Evolutionary conservation across 1,139 yeast genomes (phyloP), one percentile per base, ranked within the genome.

Genomic region (Yamadazyma triangularis): DNA sequence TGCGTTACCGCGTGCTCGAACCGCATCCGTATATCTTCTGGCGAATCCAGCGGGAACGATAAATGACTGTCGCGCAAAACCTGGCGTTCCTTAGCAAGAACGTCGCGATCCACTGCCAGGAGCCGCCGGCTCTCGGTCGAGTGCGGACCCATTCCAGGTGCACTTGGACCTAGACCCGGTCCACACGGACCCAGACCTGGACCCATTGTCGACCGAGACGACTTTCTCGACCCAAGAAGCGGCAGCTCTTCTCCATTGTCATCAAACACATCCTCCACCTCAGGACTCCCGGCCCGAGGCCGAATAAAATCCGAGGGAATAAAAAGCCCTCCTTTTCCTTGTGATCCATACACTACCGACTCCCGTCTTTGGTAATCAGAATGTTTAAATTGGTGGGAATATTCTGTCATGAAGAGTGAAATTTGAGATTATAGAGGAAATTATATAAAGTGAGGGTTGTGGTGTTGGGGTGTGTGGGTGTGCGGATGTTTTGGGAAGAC

Each of bases 261-360:
- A 18, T 34, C 44, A 5, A 35, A 35, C 14, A 33, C 41, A 15
- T 36, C 46, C 10, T 32, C n/a, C n/a, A n/a, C n/a, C n/a, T n/a
- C n/a, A n/a, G n/a, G n/a, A n/a, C n/a, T 14, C 9, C 19, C 20
- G 4, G 32, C 10, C 13, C 24, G 44, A 3, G 44, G 26, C 12
- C 34, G 39, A 15, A 55, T 56, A 42, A 74, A 74, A 48, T 75
- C 80, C 15, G 65, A 58, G 0, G 80, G 79, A 15, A 70, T 48
- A 32, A 58, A 74, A 8, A 75, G 52, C 0, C 79, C 79, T 7
- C 73, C 69, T 41, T 76, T 66, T 6, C 79, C 78, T 2, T 77
- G 70, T 2, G 78, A 70, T 1, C 78, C 79, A 34, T 62, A 72
- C 0, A 73, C 73, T 0, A 71, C 57, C 3, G 79, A 73, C 3